A percentile compares a stretch with the other conserved stretches of the same genome.
Conservation (phyloP, 2,329 filamentous ascomycete species). For the Phaeophleospora eucalypticola region DNA sequence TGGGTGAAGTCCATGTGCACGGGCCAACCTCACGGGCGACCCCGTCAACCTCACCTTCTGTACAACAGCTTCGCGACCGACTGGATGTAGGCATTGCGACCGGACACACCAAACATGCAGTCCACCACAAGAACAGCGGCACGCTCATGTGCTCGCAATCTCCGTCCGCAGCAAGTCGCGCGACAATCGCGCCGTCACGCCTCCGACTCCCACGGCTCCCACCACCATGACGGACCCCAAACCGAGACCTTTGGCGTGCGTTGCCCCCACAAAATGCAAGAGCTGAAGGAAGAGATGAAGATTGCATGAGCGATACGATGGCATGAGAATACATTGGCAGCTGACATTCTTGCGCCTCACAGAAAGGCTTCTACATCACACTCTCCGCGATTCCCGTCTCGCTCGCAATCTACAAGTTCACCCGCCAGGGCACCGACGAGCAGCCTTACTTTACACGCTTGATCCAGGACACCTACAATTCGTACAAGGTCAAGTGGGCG, state of each 20-base stretch:
- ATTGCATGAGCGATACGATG: no score
- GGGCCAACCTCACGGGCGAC: no score
- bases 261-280: no score
- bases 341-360: background rate
- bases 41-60: background rate
- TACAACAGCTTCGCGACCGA: background rate
- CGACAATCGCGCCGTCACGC: constrained; percentile 41
- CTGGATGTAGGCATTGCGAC: constrained; percentile 13
- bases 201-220: constrained; percentile 33
- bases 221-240: constrained; percentile 35
- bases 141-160: constrained; percentile 35
- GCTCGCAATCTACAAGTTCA: constrained; percentile 44
- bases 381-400: constrained; percentile 45
- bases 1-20: background rate
- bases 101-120: constrained; percentile 37
- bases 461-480: constrained; percentile 56
- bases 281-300: no score
- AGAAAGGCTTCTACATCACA: constrained; percentile 48
- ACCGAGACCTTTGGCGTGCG: constrained; percentile 52
- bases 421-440: constrained; percentile 38
- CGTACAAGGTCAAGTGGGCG: constrained; percentile 51
- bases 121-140: constrained; percentile 42
- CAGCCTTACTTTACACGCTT: constrained; percentile 44
- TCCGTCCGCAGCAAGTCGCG: constrained; percentile 31
- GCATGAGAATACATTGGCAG: no score